Evolutionary conservation across 2,329 filamentous ascomycete genomes (phyloP).

Genomic region (Emergomyces africanus): DNA sequence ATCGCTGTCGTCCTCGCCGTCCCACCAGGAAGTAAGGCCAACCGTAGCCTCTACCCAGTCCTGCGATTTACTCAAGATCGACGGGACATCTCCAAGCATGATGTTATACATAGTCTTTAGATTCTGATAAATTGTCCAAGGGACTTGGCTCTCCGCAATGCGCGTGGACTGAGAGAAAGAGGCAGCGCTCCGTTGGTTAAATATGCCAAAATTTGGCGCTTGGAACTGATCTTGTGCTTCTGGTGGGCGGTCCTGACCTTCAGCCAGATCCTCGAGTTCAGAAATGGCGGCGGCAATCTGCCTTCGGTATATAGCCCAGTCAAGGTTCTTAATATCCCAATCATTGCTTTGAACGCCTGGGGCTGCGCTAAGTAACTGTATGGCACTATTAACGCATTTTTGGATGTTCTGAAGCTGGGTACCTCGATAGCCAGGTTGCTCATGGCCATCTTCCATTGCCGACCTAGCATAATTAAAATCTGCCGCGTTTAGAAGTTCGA

Average conservation of each 20-base stretch:
- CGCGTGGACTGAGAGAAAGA: slow-evolving; percentile 54
- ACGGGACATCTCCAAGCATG: slow-evolving; percentile 59
- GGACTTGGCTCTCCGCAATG: slow-evolving; percentile 73
- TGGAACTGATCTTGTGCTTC: slow-evolving; percentile 34
- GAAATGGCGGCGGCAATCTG: slow-evolving; percentile 56
- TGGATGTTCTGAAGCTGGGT: slow-evolving; percentile 67
- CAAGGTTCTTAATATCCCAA: slow-evolving; percentile 71
- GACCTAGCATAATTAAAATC: slow-evolving; percentile 66
- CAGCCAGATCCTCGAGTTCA: slow-evolving; percentile 64
- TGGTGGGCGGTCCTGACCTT: slow-evolving; percentile 49
- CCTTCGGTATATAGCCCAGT: slow-evolving; percentile 76
- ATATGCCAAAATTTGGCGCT: slow-evolving; percentile 31
- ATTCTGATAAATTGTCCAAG: slow-evolving; percentile 82
- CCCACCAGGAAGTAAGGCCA: slow-evolving; percentile 82
- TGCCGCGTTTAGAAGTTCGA: slow-evolving; percentile 57
- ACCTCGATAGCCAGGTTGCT: slow-evolving; percentile 57
- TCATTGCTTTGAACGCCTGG: slow-evolving; percentile 51
- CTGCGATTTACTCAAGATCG: slow-evolving; percentile 63
- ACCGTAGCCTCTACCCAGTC: slow-evolving; percentile 89
- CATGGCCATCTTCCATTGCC: slow-evolving; percentile 48
- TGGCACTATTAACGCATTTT: slow-evolving; percentile 54
- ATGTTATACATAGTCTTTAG: slow-evolving; percentile 70
- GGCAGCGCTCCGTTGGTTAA: slow-evolving; percentile 38
- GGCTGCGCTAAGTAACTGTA: slow-evolving; percentile 58
- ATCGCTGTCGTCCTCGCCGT: slow-evolving; percentile 54